These are phyloP conservation scores for Penicillium nordicum DNA, from an alignment of 2,329 filamentous ascomycete species.

Conservation along the genomic window DNA sequence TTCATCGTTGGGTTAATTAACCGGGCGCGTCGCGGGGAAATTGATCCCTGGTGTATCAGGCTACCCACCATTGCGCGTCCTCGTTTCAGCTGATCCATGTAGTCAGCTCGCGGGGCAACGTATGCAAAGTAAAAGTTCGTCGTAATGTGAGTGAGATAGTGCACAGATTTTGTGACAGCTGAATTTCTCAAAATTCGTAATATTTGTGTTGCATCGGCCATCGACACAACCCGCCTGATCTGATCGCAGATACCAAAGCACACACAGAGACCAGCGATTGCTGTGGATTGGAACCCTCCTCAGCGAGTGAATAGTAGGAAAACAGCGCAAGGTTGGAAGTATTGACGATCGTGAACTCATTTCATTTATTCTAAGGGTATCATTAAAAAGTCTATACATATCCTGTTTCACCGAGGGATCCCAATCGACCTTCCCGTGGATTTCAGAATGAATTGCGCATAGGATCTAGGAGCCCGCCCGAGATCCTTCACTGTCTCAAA, in stretches of 20 bases:
- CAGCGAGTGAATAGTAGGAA: not conserved
- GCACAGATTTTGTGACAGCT: not conserved
- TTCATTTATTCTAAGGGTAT: slow-evolving; percentile 10
- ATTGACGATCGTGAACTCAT: slow-evolving; percentile 3
- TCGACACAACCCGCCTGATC: not conserved
- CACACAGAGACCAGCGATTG: not conserved
- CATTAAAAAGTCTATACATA: slow-evolving; percentile 8
- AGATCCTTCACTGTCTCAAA: not conserved
- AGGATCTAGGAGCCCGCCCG: not conserved
- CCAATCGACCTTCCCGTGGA: not conserved
- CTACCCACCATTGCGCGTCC: slow-evolving; percentile 1
- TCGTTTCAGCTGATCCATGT: not conserved
- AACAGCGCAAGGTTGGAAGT: not conserved
- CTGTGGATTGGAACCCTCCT: not conserved
- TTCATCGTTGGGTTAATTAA: not conserved
- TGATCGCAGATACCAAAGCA: not conserved
- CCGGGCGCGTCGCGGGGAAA: not conserved
- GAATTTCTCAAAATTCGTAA: not conserved
- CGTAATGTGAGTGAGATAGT: not conserved
- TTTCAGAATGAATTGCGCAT: not conserved
- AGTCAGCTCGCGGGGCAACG: not conserved
- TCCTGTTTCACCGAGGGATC: not conserved
- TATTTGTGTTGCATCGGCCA: not conserved
- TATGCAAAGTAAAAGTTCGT: not conserved
- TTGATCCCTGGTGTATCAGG: not conserved